These are phyloP conservation scores for Mycena polygramma DNA, from an alignment of 768 basidiomycete genomes.

Conservation along the genomic window DNA sequence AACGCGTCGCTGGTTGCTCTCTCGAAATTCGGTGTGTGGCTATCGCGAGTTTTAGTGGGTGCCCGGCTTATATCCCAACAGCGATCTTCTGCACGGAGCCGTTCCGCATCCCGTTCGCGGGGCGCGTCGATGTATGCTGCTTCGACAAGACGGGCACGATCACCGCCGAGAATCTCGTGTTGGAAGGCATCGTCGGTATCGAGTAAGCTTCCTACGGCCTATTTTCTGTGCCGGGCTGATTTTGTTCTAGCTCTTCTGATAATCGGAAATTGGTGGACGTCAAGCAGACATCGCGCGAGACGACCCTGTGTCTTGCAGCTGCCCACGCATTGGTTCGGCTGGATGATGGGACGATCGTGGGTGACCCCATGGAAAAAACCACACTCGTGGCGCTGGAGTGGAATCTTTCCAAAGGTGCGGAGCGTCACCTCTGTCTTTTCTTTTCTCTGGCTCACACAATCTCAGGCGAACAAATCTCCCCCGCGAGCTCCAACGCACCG, in stretches of 20 bases:
- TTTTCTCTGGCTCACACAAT: slow-evolving; percentile 45
- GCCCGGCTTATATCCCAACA: too few relatives aligned
- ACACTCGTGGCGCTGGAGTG: slow-evolving; percentile 93
- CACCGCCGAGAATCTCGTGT: slow-evolving; percentile 93
- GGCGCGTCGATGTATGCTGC: slow-evolving; percentile 97
- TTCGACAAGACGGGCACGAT: slow-evolving; percentile 99
- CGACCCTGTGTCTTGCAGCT: slow-evolving; percentile 89
- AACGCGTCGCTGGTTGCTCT: slow-evolving; percentile 95
- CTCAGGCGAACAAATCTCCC: slow-evolving; percentile 78
- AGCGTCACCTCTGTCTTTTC: not conserved
- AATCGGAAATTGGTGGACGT: slow-evolving; percentile 81
- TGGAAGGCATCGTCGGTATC: slow-evolving; percentile 94
- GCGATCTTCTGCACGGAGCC: slow-evolving; percentile 99
- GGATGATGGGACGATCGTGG: slow-evolving; percentile 94
- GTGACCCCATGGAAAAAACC: slow-evolving; percentile 99
- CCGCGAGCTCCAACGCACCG: slow-evolving; percentile 65
- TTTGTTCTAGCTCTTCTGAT: slow-evolving; percentile 64
- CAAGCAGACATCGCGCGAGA: slow-evolving; percentile 80
- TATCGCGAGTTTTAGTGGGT: too few relatives aligned
- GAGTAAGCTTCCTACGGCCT: slow-evolving; percentile 68
- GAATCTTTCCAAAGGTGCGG: slow-evolving; percentile 78
- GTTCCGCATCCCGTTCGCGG: slow-evolving; percentile 96
- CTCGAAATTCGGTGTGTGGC: slow-evolving; percentile 75
- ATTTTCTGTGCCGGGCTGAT: slow-evolving; percentile 30
- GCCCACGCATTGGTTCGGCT: slow-evolving; percentile 95